A percentile compares a stretch with the other conserved stretches of the same genome.
phyloP scores from a whole-genome alignment of 352 stramenopile genomes.

The Blastocystis sp. region DNA sequence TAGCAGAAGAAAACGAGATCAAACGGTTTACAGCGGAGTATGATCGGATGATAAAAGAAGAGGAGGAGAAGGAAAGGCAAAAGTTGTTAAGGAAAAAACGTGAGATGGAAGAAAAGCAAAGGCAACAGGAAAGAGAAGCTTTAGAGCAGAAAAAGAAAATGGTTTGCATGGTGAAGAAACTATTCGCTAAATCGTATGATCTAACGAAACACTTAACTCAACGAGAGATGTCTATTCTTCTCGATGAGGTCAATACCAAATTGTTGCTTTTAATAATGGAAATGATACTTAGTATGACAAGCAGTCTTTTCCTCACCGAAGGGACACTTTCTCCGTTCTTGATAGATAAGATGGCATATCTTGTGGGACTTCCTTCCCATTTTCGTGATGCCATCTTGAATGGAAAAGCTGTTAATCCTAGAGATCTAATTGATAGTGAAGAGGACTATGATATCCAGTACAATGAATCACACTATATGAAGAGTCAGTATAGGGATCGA shows the following conservation, averaged over 20 bases:
- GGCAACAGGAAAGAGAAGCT: neutral
- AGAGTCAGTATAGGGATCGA: no score
- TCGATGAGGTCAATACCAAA: no score
- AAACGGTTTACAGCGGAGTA: neutral
- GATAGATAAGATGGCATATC: neutral
- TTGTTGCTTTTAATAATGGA: neutral
- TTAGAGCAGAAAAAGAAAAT: neutral
- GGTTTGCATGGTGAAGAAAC: no score
- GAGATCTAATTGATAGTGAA: no score
- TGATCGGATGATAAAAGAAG: neutral
- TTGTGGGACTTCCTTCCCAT: neutral
- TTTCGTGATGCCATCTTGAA: neutral
- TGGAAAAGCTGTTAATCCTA: neutral
- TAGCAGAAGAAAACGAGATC: neutral
- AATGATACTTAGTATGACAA: neutral
- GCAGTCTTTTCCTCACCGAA: neutral
- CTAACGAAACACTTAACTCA: no score
- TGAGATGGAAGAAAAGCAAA: neutral
- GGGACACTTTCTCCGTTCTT: neutral
- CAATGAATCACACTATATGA: no score
- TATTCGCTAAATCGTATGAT: no score
- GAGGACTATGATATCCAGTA: no score
- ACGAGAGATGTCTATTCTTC: no score
- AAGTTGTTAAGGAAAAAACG: neutral
- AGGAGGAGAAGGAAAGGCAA: neutral